Evolutionary conservation across 1,284 basidiomycete genomes (phyloP).

Genomic region (Heterobasidion irregulare): DNA sequence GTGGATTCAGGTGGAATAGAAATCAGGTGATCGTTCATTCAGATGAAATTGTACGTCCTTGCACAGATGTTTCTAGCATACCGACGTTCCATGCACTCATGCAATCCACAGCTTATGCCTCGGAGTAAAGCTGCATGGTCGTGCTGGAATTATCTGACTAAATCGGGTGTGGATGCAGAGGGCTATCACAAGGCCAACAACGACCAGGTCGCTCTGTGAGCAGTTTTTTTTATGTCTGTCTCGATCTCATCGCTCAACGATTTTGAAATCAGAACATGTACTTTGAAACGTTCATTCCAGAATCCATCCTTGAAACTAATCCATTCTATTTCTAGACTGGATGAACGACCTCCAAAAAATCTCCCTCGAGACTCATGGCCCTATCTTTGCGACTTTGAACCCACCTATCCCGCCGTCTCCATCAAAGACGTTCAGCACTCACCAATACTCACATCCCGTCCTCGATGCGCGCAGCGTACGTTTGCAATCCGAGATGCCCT

Average conservation of each 20-base stretch:
- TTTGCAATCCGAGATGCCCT: slow-evolving; percentile 45
- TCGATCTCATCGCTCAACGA: neutral
- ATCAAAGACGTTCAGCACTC: slow-evolving; percentile 41
- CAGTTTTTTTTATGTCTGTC: slow-evolving; percentile 8
- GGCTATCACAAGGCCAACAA: slow-evolving; percentile 39
- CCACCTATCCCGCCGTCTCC: slow-evolving; percentile 56
- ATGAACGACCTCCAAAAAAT: slow-evolving; percentile 81
- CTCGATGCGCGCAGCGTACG: slow-evolving; percentile 46
- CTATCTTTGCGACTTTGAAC: slow-evolving; percentile 74
- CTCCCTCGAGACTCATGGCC: slow-evolving; percentile 47
- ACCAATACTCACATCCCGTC: slow-evolving; percentile 65
- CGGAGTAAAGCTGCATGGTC: slow-evolving; percentile 53
- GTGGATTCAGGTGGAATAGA: slow-evolving; percentile 57
- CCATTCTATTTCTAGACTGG: slow-evolving; percentile 35
- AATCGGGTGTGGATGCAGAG: slow-evolving; percentile 27
- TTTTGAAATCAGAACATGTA: slow-evolving; percentile 10
- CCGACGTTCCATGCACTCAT: neutral
- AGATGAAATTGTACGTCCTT: slow-evolving; percentile 40
- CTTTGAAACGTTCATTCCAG: neutral
- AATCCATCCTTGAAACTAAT: slow-evolving; percentile 6
- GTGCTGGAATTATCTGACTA: slow-evolving; percentile 70
- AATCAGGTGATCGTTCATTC: slow-evolving; percentile 70
- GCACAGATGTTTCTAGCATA: neutral
- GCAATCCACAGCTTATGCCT: slow-evolving; percentile 53
- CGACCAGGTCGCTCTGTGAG: slow-evolving; percentile 60